Conservation (phyloP, 805 yeast genomes). For the Blastobotrys attinorum region DNA sequence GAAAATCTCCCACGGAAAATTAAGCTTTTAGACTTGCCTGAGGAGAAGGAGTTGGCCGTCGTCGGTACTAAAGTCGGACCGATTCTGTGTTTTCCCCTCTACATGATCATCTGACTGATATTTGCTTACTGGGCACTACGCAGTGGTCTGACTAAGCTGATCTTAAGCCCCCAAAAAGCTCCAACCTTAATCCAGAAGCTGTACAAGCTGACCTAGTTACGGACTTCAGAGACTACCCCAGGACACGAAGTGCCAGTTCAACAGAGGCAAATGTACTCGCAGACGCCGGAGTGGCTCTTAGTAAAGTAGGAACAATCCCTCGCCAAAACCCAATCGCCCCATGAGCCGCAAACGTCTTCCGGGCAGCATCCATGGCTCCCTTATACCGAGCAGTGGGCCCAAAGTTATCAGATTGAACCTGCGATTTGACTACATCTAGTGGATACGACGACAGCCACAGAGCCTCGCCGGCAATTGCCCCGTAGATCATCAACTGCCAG, state of each 20-base stretch:
- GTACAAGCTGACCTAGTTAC: too few relatives aligned
- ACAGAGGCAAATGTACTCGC: constrained; percentile 77
- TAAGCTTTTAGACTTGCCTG: too few relatives aligned
- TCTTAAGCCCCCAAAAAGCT: too few relatives aligned
- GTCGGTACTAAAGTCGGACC: too few relatives aligned
- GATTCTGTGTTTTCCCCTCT: too few relatives aligned
- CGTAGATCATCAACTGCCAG: constrained; percentile 46
- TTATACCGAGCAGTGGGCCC: constrained; percentile 26
- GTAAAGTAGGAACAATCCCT: constrained; percentile 47
- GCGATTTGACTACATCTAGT: constrained; percentile 55
- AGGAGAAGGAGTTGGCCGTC: too few relatives aligned
- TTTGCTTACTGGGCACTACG: too few relatives aligned
- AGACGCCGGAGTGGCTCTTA: constrained; percentile 60
- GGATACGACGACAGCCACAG: constrained; percentile 65
- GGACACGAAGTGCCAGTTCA: constrained; percentile 50
- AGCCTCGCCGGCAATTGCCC: constrained; percentile 63
- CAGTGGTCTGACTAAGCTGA: too few relatives aligned
- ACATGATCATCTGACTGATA: too few relatives aligned
- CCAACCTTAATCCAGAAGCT: too few relatives aligned
- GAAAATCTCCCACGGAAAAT: too few relatives aligned
- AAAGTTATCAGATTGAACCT: constrained; percentile 48
- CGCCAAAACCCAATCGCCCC: constrained; percentile 49
- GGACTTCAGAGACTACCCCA: constrained; percentile 23
- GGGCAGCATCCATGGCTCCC: constrained; percentile 37
- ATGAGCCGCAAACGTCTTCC: constrained; percentile 33